Base-by-base conservation (phyloP, 1,139 yeast genomes). In the Blastobotrys buckinghamii region DNA sequence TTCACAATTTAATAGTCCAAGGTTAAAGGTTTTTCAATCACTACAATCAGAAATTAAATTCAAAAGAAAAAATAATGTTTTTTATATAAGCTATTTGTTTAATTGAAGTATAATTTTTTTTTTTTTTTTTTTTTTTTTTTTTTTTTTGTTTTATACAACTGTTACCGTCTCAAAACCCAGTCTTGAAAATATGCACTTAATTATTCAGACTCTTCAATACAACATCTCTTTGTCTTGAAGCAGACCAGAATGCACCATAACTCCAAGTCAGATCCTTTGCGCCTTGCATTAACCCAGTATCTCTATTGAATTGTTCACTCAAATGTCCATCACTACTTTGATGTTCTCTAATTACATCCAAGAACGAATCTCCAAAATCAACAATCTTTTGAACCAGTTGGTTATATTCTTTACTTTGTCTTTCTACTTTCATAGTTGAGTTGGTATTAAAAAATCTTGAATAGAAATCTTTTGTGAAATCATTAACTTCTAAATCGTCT, bases 201-300 rank as follows among this genome's bases (percentile, higher is more conserved):
- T n/a, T n/a, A n/a, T n/a, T n/a, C n/a, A n/a, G n/a, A n/a, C n/a
- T n/a, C n/a, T n/a, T n/a, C n/a, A n/a, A n/a, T n/a, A n/a, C n/a
- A n/a, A n/a, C n/a, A n/a, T n/a, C n/a, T 15, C 67, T 56, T 47
- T 60, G 64, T 63, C 86, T 74, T 48, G 77, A 69, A 2, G 92
- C 79, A 56, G 79, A 76, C 82, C 86, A 83, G 49, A 85, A 78
- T 2, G 95, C 78, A 38, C 90, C 81, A 64, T 87, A 87, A 55
- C 95, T 84, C 98, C 98, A 92, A 6, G 97, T 89, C 60, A 92
- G 76, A 57, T 86, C 78, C 49, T 71, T 68, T 0, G 97, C 97
- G 2, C 98, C 98, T 66, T 82, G 84, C 84, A 88, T 81, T 63
- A 66, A 87, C 0, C 98, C 98, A 40, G 76, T 79, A 58, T 81